Evolutionary conservation across 2,329 filamentous ascomycete genomes (phyloP), one percentile per base, ranked within the genome.

Genomic region (Diaporthe sp.): DNA sequence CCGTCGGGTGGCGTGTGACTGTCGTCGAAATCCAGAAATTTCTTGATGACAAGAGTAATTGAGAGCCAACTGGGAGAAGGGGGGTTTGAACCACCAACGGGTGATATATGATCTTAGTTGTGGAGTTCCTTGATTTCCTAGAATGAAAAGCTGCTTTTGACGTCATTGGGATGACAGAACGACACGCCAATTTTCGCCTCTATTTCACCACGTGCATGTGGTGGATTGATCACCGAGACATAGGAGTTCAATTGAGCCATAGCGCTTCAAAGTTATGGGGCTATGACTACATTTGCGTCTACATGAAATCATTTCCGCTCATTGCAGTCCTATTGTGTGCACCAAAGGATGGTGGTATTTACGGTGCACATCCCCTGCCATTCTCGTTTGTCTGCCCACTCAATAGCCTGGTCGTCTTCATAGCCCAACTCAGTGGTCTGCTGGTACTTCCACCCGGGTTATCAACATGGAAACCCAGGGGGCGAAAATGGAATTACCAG

Each of bases 121-220:
- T 37, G 12, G 22, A 17, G n/a, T 70, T 39, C 65, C 65, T 22
- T 70, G 65, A 39, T 70, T 70, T 70, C 34, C 46, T 37, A 25
- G 17, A 12, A 28, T 17, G 62, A 19, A 19, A 25, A 42, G 46
- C 46, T 68, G 62, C 46, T 39, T 70, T 68, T 70, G 65, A 70
- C 65, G 65, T 70, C 65, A 68, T 68, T 25, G 13, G 22, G 46
- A 70, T 55, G 49, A 55, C 65, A 42, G 65, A 37, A 42, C 31
- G 25, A 19, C 10, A 28, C 13, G 22, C 65, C 34, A 19, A 68
- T 25, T 53, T 39, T 25, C 65, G 28, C 31, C 15, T 25, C 34
- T 39, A 39, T 37, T 53, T 51, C 17, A 17, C 13, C 6, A 25
- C 15, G 42, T 12, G 19, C 6, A n/a, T 15, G 42, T 12, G 19